These are phyloP conservation scores for Solanum etuberosum DNA, from an alignment of 257 asterid species.

Conservation along the genomic window DNA sequence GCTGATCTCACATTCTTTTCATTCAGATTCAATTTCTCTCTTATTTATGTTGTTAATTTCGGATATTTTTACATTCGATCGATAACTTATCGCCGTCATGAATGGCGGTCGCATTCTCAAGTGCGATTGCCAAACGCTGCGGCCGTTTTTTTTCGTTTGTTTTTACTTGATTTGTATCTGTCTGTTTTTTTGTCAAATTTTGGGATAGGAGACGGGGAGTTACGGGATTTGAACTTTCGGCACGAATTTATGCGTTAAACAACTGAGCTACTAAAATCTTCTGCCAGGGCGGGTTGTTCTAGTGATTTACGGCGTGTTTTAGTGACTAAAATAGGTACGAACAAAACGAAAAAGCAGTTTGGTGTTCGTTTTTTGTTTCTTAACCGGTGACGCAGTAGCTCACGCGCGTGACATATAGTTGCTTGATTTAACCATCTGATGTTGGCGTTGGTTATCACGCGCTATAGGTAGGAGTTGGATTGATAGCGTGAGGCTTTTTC, in stretches of 20 bases:
- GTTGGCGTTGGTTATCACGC: neutral
- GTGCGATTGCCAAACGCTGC: neutral
- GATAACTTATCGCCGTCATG: neutral
- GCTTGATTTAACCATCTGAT: neutral
- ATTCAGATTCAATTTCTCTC: neutral
- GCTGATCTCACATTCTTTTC: neutral
- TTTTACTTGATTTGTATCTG: neutral
- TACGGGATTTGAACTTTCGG: neutral
- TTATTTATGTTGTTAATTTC: too few species aligned
- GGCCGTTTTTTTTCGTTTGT: neutral
- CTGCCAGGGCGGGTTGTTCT: neutral
- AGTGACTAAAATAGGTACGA: neutral
- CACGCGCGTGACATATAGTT: neutral
- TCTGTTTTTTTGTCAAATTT: neutral
- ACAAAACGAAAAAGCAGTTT: conserved; percentile 27
- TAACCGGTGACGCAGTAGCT: neutral
- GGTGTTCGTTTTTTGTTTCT: conserved; percentile 20
- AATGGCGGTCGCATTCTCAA: neutral
- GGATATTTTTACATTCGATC: neutral
- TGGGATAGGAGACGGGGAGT: neutral
- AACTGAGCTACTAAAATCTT: neutral
- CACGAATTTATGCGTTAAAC: too few species aligned
- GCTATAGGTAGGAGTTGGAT: neutral
- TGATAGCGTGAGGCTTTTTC: neutral
- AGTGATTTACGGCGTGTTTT: neutral